A percentile compares a stretch with the other conserved stretches of the same genome.
Conservation (phyloP, 805 yeast genomes). For the Suhomyces tanzawaensis region DNA sequence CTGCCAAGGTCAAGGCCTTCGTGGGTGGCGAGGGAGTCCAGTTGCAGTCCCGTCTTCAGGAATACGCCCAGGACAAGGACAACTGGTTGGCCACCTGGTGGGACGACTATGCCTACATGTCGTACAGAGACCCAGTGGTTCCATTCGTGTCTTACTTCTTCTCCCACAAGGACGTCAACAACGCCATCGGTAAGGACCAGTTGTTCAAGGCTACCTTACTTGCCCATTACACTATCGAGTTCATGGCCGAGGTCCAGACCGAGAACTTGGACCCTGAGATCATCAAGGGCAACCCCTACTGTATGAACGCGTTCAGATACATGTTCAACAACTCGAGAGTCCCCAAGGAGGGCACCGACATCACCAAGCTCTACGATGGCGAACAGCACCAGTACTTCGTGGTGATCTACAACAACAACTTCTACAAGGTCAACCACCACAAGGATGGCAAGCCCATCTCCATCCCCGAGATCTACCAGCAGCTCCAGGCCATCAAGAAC, state of each 20-base stretch:
- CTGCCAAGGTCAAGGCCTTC: conserved; percentile 64
- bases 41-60: conserved; percentile 63
- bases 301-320: conserved; percentile 89
- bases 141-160: conserved; percentile 92
- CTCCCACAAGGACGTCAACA: conserved; percentile 68
- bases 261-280: conserved; percentile 82
- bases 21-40: conserved; percentile 62
- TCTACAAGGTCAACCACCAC: conserved; percentile 73
- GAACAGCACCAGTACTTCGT: conserved; percentile 62
- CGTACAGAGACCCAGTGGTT: conserved; percentile 89
- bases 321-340: conserved; percentile 89
- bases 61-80: conserved; percentile 58
- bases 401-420: conserved; percentile 72
- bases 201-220: conserved; percentile 74
- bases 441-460: conserved; percentile 42
- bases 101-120: conserved; percentile 91
- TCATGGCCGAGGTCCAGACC: conserved; percentile 61
- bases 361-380: conserved; percentile 51
- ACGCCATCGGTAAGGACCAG: conserved; percentile 60
- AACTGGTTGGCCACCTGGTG: conserved; percentile 93
- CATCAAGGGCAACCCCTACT: conserved; percentile 73
- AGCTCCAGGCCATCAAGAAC: conserved; percentile 52
- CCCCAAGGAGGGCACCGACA: conserved; percentile 67
- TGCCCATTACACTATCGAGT: conserved; percentile 63
- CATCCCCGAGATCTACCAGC: conserved; percentile 51